Evolutionary conservation across 768 basidiomycete species (phyloP).

Genomic region (Podaxis sp.): DNA sequence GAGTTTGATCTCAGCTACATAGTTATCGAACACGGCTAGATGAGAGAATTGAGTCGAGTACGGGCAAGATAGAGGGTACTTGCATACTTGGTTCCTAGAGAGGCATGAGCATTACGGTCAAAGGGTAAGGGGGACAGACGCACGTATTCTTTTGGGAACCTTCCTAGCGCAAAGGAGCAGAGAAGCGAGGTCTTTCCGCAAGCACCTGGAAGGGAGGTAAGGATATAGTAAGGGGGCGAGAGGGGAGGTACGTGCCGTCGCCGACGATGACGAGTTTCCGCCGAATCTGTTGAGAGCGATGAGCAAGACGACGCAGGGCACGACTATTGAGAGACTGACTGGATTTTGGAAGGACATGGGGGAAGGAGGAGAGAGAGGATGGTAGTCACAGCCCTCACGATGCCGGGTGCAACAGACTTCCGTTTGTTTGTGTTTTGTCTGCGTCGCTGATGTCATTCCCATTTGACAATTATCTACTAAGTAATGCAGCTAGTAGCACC

Average conservation of each 20-base stretch:
- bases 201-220: constrained; percentile 57
- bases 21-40: constrained; percentile 95
- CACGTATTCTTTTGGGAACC: constrained; percentile 96
- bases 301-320: constrained; percentile 17
- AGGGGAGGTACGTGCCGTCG: constrained; percentile 65
- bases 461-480: constrained; percentile 2
- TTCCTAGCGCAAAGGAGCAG: constrained; percentile 89
- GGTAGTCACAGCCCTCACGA: constrained; percentile 15
- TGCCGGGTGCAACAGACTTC: constrained; percentile 29
- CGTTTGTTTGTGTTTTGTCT: constrained; percentile 24
- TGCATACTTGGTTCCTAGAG: constrained; percentile 59
- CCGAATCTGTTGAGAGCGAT: constrained; percentile 60
- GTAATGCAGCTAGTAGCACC: constrained; percentile 21
- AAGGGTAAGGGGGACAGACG: constrained; percentile 31
- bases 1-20: constrained; percentile 96
- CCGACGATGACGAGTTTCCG: constrained; percentile 97
- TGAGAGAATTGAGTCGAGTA: constrained; percentile 19
- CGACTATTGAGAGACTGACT: constrained; percentile 37
- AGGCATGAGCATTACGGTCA: constrained; percentile 12
- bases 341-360: constrained; percentile 55
- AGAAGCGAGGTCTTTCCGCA: constrained; percentile 95
- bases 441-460: constrained; percentile 20
- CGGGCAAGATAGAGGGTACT: constrained; percentile 19
- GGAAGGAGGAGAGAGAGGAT: constrained; percentile 7
- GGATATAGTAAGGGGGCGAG: constrained; percentile 18